Evolutionary conservation across 2,329 filamentous ascomycete species (phyloP).

Genomic region (Colletotrichum sp.): DNA sequence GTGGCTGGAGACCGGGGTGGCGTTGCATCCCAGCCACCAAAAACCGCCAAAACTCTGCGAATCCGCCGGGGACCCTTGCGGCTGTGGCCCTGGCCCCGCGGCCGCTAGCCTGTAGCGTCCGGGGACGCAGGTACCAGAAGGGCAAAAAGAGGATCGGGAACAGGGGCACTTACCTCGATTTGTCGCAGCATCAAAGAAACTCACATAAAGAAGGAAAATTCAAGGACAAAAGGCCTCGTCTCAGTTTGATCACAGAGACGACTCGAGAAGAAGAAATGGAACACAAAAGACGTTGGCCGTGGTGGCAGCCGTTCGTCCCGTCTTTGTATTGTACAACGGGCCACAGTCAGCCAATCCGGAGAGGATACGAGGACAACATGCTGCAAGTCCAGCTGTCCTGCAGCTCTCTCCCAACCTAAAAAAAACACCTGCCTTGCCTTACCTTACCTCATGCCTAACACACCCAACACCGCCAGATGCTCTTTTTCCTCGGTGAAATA

Average conservation of each 20-base stretch:
- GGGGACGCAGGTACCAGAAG: slow-evolving; percentile 13
- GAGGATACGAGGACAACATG: neutral
- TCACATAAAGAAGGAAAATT: neutral
- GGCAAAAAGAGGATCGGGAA: neutral
- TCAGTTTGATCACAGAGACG: neutral
- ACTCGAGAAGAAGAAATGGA: neutral
- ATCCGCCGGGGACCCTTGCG: neutral
- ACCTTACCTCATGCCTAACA: neutral
- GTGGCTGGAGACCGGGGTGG: slow-evolving; percentile 12
- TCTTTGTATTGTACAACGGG: neutral
- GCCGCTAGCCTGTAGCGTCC: slow-evolving; percentile 11
- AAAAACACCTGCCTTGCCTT: neutral
- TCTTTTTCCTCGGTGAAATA: neutral
- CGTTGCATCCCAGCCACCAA: slow-evolving; percentile 17
- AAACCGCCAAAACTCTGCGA: neutral
- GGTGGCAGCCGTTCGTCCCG: neutral
- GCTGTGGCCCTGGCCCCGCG: neutral
- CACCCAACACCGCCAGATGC: neutral
- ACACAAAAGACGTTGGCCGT: neutral
- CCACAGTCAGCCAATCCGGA: neutral
- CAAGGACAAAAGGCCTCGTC: neutral
- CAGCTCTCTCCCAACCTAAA: neutral
- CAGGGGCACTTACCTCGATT: neutral
- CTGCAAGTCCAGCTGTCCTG: slow-evolving; percentile 18
- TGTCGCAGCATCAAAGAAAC: neutral